Evolutionary conservation across 441 rosid species (phyloP).

Genomic region (Erodium trifolium): DNA sequence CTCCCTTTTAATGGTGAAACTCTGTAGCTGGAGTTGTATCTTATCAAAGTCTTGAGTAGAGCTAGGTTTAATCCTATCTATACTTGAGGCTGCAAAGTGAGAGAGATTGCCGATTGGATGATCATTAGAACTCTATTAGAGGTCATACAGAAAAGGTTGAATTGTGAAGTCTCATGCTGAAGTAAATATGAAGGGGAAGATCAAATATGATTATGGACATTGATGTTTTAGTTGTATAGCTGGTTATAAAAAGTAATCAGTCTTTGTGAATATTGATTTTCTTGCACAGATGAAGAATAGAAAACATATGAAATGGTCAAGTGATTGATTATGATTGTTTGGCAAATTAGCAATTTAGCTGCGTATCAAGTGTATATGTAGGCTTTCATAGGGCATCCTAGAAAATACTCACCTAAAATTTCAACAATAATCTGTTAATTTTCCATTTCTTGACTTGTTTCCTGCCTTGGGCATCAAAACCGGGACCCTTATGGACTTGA

Average conservation of each 20-base stretch:
- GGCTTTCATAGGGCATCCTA: no score
- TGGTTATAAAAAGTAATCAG: not conserved
- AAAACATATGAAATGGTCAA: not conserved
- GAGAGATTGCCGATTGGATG: not conserved
- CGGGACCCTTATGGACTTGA: constrained; percentile 2
- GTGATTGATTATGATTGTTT: not conserved
- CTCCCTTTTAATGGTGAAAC: not conserved
- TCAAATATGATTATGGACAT: no score
- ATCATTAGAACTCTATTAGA: no score
- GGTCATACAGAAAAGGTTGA: no score
- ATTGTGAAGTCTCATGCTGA: no score
- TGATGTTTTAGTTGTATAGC: no score
- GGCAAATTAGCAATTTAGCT: not conserved
- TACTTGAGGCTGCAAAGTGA: not conserved
- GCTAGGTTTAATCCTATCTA: not conserved
- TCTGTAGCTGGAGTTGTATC: no score
- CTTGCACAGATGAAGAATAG: not conserved
- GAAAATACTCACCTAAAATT: not conserved
- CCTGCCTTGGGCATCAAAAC: not conserved
- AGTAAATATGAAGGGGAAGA: no score
- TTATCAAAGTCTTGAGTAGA: not conserved
- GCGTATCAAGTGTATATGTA: no score
- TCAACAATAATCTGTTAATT: not conserved
- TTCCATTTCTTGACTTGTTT: not conserved
- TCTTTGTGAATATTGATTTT: not conserved